Base-by-base conservation (phyloP, 805 yeast species). In the Ogataea paradorogensis region DNA sequence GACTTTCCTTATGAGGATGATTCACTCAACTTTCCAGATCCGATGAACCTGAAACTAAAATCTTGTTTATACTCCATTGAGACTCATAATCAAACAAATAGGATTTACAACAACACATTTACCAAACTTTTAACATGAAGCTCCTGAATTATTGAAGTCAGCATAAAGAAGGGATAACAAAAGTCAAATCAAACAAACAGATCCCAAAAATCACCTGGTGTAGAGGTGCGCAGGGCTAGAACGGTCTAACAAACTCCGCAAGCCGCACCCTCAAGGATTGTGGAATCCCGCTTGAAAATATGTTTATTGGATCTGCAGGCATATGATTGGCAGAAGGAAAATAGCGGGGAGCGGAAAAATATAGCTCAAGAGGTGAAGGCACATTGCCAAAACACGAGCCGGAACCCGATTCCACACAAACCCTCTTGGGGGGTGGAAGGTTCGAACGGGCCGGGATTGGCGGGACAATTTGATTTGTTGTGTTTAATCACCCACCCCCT, bases 241-340 rank as follows among this genome's bases (percentile, higher is more conserved):
- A 14, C 27, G 29, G 36, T 16, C 36, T 13, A 14, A 6, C 11
- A n/a, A 25, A 34, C 37, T 25, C 37, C 37, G 37, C 11, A 8
- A 26, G 30, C 26, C 31, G 30, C 37, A 34, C 37, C 35, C 35
- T 24, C 24, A n/a, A 10, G 25, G 8, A 3, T 5, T 22, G 14
- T 26, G 37, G 36, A 34, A 26, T 30, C 37, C 37, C 37, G 39
- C 33, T 15, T 15, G 22, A 28, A 15, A 27, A 14, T 3, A 15
- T 35, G 29, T 27, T n/a, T 10, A n/a, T 3, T 11, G 8, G 28
- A 28, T 28, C 33, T 28, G 38, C 27, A 11, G 13, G 26, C 10
- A 10, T 21, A n/a, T 33, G 30, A 27, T 27, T 27, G 38, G 32
- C 29, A 25, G 35, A 18, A 27, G 34, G 10, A 11, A 8, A 6